Evolutionary conservation across 192 early-diverging fungal genomes (phyloP), one percentile per base, ranked within the genome.

Genomic region (Coemansia sp.): DNA sequence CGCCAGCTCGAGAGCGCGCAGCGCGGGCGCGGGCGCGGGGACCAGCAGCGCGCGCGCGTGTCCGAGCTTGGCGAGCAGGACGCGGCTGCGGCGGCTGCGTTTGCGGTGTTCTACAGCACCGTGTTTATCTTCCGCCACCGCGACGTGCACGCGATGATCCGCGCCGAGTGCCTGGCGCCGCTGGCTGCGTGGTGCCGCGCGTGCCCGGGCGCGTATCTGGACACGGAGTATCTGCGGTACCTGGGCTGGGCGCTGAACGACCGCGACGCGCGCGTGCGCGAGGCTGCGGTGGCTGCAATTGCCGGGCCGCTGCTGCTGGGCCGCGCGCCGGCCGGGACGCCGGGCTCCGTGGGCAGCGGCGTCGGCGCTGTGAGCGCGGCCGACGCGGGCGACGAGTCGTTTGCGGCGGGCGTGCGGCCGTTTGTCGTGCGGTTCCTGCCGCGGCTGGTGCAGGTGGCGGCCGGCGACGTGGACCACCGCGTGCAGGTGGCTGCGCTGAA

Each of bases 51-150:
- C 6, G 48, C 35, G 3, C 64, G 69, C 47, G 68, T 77, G 19
- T 54, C 74, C 1, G 65, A 69, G 2, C 58, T 88, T n/a, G 61
- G 81, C 23, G 60, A 58, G 18, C 89, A 89, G 33, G 86, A 87
- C 40, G 66, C 78, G 28, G 56, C 80, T 29, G 40, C 93, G 0
- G 81, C 87, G 21, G 64, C 71, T 4, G 86, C 84, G 65, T 75
- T 92, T 38, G 60, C 81, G 31, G 88, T 89, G 38, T 83, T 92
- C 53, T 94, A 93, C 81, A 85, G 89, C 29, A 83, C 88, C 31
- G 83, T 99, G 12, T 99, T 96, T 81, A 82, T 91, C 22, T 91
- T 94, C 66, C 82, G 97, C 25, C 90, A 89, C 59, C 87, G 94
- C 24, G 97, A 99, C 73, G 89, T 86, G 5, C 91, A 95, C 56